phyloP scores from a whole-genome alignment of 768 basidiomycete species.

The Lentinula boryana region DNA sequence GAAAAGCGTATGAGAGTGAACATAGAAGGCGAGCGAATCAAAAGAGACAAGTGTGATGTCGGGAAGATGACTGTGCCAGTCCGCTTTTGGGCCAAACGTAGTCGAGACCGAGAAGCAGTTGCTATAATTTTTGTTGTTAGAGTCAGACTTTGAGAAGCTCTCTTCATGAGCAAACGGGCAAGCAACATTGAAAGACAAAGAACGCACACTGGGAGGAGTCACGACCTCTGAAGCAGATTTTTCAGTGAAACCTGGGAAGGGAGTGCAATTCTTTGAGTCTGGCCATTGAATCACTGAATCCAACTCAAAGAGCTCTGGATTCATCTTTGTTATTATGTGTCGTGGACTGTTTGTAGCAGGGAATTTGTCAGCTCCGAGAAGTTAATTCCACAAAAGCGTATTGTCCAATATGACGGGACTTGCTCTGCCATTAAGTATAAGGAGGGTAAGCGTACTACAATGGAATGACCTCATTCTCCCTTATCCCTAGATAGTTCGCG shows the following conservation, averaged over 20 bases:
- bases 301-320: not conserved
- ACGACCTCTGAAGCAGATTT: not conserved
- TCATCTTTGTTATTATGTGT: not conserved
- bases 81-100: constrained; percentile 67
- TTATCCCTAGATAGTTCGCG: not conserved
- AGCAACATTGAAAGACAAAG: not conserved
- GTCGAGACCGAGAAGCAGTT: constrained; percentile 66
- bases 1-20: constrained; percentile 56
- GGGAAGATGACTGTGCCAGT: constrained; percentile 36
- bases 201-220: not conserved
- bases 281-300: not conserved
- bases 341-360: no score
- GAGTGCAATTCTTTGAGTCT: not conserved
- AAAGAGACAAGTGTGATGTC: constrained; percentile 64
- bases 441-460: no score
- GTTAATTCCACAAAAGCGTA: no score
- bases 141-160: not conserved
- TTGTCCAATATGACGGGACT: no score
- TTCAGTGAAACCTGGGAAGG: not conserved
- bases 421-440: no score
- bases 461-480: no score
- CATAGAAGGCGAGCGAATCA: constrained; percentile 83
- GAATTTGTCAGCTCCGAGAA: no score
- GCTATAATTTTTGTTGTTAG: not conserved
- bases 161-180: not conserved